Base-by-base conservation (phyloP, 2,329 filamentous ascomycete genomes). In the Hypoxylon sp. region DNA sequence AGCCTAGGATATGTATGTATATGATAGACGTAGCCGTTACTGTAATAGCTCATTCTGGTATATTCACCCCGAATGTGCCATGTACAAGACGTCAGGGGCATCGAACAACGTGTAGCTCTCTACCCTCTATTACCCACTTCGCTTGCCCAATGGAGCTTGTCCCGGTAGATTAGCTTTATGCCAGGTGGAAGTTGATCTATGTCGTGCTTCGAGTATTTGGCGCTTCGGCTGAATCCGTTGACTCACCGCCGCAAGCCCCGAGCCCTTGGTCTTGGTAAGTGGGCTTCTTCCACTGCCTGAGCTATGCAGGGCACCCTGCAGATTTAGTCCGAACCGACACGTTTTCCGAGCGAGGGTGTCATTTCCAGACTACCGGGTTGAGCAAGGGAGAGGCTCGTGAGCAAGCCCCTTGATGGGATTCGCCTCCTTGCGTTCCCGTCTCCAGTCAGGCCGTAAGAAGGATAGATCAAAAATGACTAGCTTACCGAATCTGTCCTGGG, bases 221-320 rank as follows among this genome's bases (percentile, higher is more conserved):
- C 31, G 26, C 22, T 31, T 56, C 37, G 42, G 52, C 33, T 53
- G 37, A 51, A 50, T 48, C 52, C 47, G 37, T 52, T 11, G 17
- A 29, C 33, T 53, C 33, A 26, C n/a, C 51, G 35, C 50, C 63
- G 33, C 44, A 35, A 33, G 19, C 46, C 63, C 63, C 63, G 53
- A 62, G 47, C 31, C 63, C 63, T 66, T 66, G 63, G 63, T 24
- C 63, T 51, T 62, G 63, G 63, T 52, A 66, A 29, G 29, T 60
- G 52, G 58, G 48, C n/a, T 39, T 13, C 53, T 51, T 29, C 44
- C 22, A 44, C 17, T 24, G 5, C 39, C 48, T 53, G 42, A 46
- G 44, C 26, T 31, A n/a, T 61, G 29, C 54, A 59, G 26, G 35
- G 42, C 42, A 22, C 33, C 48, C 46, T 50, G 50, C 29, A 47